Evolutionary conservation across 805 yeast genomes (phyloP).

Genomic region (Candida insectorum): DNA sequence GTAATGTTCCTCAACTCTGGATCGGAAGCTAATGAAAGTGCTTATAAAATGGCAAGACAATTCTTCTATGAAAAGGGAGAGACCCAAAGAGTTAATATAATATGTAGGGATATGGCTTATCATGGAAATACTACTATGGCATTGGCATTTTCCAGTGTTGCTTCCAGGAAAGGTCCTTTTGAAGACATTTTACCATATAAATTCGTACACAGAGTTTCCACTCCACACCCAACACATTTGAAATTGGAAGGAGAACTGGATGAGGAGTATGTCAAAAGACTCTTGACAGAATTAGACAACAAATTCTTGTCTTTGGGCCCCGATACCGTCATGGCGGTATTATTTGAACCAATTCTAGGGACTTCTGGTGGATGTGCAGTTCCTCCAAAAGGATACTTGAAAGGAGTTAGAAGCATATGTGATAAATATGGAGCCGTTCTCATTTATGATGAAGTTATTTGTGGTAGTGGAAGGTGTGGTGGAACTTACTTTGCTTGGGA

Average conservation of each 20-base stretch:
- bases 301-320: constrained; percentile 17
- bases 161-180: too few species aligned
- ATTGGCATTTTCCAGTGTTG: constrained; percentile 16
- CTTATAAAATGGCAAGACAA: constrained; percentile 20
- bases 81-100: constrained; percentile 16
- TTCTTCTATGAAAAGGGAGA: constrained; percentile 18
- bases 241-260: constrained; percentile 16
- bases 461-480: constrained; percentile 27
- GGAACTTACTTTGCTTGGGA: constrained; percentile 41
- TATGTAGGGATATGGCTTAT: constrained; percentile 18
- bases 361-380: constrained; percentile 20
- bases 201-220: constrained; percentile 20
- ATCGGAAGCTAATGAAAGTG: constrained; percentile 23
- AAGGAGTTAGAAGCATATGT: constrained; percentile 20
- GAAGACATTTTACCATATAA: too few species aligned
- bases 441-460: constrained; percentile 29
- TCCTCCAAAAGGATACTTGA: constrained; percentile 20
- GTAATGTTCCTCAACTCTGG: constrained; percentile 34
- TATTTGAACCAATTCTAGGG: constrained; percentile 22
- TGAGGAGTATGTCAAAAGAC: constrained; percentile 15
- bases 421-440: constrained; percentile 24
- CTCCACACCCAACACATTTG: constrained; percentile 24
- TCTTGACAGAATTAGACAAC: constrained; percentile 15
- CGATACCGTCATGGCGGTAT: constrained; percentile 18
- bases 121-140: constrained; percentile 23